Evolutionary conservation across 192 early-diverging fungal genomes (phyloP), one percentile per base, ranked within the genome.

Genomic region (Backusella psychrophila): DNA sequence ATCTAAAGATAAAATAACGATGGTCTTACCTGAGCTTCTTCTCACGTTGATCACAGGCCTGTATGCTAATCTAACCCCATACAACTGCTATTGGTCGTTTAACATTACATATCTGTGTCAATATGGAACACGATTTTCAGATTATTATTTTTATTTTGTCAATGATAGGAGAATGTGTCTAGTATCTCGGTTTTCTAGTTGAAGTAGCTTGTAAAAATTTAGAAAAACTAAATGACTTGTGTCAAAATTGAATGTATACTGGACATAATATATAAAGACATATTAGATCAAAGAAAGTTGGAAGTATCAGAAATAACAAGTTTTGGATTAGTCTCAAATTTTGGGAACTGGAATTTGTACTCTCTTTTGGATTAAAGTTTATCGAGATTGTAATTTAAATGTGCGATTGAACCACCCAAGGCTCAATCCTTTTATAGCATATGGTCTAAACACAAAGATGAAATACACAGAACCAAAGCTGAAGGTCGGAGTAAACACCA

Each of bases 31-130:
- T 26, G 56, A 63, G 56, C 23, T 63, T 63, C 56, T 63, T 63
- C 56, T 63, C 56, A 63, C 56, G 56, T 63, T 63, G 56, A 63
- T 63, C 56, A 63, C 56, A 63, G 56, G 56, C 56, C 56, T 29
- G 23, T 63, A 63, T 63, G 56, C 56, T 63, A 63, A 63, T 63
- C 56, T 63, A 29, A 63, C 56, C 56, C 56, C 56, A 9, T 29
- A 29, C 9, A 63, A 14, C 3, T 29, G 56, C 21, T 63, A 63
- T 63, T 63, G 56, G 12, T 23, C 9, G 6, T 63, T 12, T 29
- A 63, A 29, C 56, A 63, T 29, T 29, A 29, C 8, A 63, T 63
- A 63, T 63, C 56, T 63, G 56, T 63, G 56, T 63, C 26, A 49
- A 63, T 63, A 29, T 63, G 56, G 56, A 63, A 63, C 56, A 63